Evolutionary conservation across 2,329 filamentous ascomycete genomes (phyloP).

Genomic region (Dissoconium aciculare): DNA sequence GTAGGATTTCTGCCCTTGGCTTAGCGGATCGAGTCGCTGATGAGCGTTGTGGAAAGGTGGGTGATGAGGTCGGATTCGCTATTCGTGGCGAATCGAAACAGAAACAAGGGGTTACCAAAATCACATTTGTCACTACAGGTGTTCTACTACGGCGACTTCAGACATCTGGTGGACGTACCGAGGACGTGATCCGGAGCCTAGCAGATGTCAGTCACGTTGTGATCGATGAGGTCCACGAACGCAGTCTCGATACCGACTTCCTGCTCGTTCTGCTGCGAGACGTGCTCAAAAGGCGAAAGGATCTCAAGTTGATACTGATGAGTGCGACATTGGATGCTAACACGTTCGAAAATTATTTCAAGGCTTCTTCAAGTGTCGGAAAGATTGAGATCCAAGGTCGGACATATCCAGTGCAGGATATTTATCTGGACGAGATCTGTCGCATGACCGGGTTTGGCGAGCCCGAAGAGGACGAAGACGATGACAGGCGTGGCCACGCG

Average conservation of each 20-base stretch:
- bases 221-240: constrained; percentile 92
- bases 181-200: constrained; percentile 66
- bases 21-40: constrained; percentile 89
- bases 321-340: constrained; percentile 85
- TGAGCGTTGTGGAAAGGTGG: constrained; percentile 67
- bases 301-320: constrained; percentile 87
- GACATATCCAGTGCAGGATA: constrained; percentile 79
- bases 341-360: constrained; percentile 75
- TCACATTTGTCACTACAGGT: constrained; percentile 92
- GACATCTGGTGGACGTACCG: constrained; percentile 63
- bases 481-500: constrained; percentile 31
- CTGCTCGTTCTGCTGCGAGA: constrained; percentile 74
- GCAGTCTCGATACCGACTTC: constrained; percentile 89
- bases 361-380: constrained; percentile 42
- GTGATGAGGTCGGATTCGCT: constrained; percentile 78
- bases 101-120: constrained; percentile 57
- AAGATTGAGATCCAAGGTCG: constrained; percentile 75
- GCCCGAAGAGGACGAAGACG: constrained; percentile 33
- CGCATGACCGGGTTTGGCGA: constrained; percentile 56
- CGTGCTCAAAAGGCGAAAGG: constrained; percentile 56
- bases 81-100: constrained; percentile 81
- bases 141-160: constrained; percentile 83
- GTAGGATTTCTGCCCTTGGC: constrained; percentile 84
- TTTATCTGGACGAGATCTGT: constrained; percentile 78
- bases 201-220: constrained; percentile 88